phyloP scores from a whole-genome alignment of 345 rosid species.

The Erodium maritimum region DNA sequence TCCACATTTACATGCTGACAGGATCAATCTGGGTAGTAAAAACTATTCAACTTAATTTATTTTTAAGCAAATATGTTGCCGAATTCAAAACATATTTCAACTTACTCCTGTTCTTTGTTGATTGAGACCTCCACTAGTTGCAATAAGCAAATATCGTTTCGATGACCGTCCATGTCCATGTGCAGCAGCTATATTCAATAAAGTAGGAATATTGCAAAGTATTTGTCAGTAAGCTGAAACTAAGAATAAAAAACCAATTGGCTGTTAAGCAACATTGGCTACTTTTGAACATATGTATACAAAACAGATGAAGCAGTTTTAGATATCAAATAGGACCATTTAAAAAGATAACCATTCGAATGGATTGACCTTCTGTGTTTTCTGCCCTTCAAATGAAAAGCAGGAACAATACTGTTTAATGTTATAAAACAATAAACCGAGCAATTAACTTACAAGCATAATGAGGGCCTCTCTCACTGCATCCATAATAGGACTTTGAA shows the following conservation, averaged over 20 bases:
- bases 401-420: not conserved
- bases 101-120: constrained; percentile 99
- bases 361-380: too few relatives aligned
- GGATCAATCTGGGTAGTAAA: not conserved
- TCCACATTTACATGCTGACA: not conserved
- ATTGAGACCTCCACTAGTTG: constrained; percentile 94
- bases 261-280: too few relatives aligned
- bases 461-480: constrained; percentile 64
- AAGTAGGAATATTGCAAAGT: not conserved
- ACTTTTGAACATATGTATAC: not conserved
- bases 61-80: not conserved
- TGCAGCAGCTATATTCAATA: constrained; percentile 40
- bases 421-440: too few relatives aligned
- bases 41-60: not conserved
- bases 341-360: too few relatives aligned
- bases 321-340: too few relatives aligned
- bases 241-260: too few relatives aligned
- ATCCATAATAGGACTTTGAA: constrained; percentile 55
- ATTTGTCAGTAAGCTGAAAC: constrained; percentile 8
- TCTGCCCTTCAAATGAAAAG: not conserved
- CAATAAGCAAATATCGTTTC: constrained; percentile 94
- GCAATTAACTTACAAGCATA: constrained; percentile 46
- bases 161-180: constrained; percentile 39
- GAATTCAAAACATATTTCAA: constrained; percentile 5
- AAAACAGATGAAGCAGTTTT: not conserved